These are phyloP conservation scores for Phytophthora sojae DNA, from an alignment of 352 stramenopile species.

Conservation along the genomic window DNA sequence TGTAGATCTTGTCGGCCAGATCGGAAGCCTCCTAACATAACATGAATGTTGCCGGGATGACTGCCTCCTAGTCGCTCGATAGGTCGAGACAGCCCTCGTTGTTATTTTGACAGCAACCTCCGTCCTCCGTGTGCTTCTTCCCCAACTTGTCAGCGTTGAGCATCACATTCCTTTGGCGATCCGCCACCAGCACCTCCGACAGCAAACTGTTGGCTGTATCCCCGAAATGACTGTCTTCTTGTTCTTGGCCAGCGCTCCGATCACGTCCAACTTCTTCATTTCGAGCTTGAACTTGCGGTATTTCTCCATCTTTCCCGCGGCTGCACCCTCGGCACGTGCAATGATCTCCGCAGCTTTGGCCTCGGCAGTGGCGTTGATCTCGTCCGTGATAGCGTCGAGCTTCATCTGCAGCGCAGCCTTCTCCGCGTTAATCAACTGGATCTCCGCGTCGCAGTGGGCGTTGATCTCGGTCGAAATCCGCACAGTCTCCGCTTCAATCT, in stretches of 20 bases:
- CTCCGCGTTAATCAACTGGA: constrained; percentile 53
- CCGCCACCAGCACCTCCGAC: constrained; percentile 64
- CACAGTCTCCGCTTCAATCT: constrained; percentile 59
- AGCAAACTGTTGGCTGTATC: constrained; percentile 60
- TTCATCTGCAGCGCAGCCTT: constrained; percentile 42
- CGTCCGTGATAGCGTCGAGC: constrained; percentile 43
- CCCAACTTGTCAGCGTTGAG: constrained; percentile 46
- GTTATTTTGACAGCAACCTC: not conserved
- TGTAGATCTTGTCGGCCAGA: no score
- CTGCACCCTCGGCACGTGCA: constrained; percentile 48
- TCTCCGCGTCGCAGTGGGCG: constrained; percentile 49
- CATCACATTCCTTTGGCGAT: constrained; percentile 60
- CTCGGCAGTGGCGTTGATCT: constrained; percentile 37
- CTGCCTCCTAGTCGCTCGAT: not conserved
- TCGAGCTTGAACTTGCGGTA: constrained; percentile 47
- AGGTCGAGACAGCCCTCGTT: not conserved
- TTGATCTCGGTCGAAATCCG: constrained; percentile 53
- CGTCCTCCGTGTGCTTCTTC: not conserved
- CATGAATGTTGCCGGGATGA: not conserved
- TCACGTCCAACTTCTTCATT: constrained; percentile 57
- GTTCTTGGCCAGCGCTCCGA: constrained; percentile 52
- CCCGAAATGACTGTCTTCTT: constrained; percentile 51
- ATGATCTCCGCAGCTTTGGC: constrained; percentile 58
- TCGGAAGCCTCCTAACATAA: no score
- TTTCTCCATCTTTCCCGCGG: constrained; percentile 50